Evolutionary conservation across 2,329 filamentous ascomycete species (phyloP).

Genomic region (Aspergillus versicolor): DNA sequence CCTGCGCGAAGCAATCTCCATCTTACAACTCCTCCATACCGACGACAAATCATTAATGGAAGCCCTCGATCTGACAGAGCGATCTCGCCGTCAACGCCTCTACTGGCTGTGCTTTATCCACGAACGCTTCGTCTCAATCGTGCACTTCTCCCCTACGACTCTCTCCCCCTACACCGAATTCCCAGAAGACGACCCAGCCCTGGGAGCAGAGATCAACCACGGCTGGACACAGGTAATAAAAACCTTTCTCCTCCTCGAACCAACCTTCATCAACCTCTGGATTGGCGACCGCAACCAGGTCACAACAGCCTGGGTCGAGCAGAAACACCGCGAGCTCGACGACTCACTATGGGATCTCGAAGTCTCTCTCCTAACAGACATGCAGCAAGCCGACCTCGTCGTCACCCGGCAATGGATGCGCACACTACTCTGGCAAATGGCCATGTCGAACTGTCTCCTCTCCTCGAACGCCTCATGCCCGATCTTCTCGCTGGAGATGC

Average conservation of each 20-base stretch:
- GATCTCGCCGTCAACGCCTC: slow-evolving; percentile 47
- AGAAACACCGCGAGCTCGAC: slow-evolving; percentile 46
- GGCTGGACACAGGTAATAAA: slow-evolving; percentile 48
- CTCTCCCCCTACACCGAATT: slow-evolving; percentile 39
- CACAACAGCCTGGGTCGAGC: slow-evolving; percentile 46
- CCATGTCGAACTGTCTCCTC: slow-evolving; percentile 49
- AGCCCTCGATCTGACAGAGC: slow-evolving; percentile 35
- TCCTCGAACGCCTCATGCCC: slow-evolving; percentile 32
- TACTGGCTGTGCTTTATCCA: slow-evolving; percentile 60
- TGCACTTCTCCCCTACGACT: slow-evolving; percentile 48
- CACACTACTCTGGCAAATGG: slow-evolving; percentile 51
- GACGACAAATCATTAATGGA: slow-evolving; percentile 39
- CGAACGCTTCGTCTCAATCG: slow-evolving; percentile 56
- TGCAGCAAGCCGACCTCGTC: slow-evolving; percentile 52
- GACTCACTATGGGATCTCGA: slow-evolving; percentile 38
- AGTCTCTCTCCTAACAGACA: slow-evolving; percentile 38
- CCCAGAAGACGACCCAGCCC: slow-evolving; percentile 41
- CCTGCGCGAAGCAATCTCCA: slow-evolving; percentile 51
- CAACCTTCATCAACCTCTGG: slow-evolving; percentile 47
- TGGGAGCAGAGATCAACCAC: slow-evolving; percentile 41
- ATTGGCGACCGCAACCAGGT: slow-evolving; percentile 39
- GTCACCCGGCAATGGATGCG: slow-evolving; percentile 52
- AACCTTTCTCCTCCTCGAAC: slow-evolving; percentile 46
- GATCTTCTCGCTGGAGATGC: slow-evolving; percentile 45
- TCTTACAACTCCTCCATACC: slow-evolving; percentile 47